Evolutionary conservation across 352 stramenopile genomes (phyloP).

Genomic region (Globisporangium cylindrosporum): DNA sequence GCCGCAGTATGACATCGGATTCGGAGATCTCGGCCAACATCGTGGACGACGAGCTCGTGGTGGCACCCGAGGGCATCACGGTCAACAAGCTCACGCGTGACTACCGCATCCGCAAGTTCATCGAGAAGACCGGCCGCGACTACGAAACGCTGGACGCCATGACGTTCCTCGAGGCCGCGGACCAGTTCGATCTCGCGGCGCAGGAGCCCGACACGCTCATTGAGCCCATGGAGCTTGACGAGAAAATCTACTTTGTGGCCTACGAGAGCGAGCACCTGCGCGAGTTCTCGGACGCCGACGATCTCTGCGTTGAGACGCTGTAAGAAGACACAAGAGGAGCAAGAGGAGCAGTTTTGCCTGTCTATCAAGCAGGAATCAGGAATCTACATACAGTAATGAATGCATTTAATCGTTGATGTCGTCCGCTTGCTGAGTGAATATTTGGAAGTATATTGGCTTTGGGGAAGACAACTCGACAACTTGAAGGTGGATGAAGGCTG

Average conservation of each 20-base stretch:
- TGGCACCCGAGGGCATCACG: slow-evolving; percentile 27
- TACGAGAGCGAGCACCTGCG: slow-evolving; percentile 17
- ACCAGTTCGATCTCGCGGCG: slow-evolving; percentile 29
- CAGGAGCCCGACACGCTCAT: slow-evolving; percentile 27
- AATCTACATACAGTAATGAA: too few species aligned
- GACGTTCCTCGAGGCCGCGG: slow-evolving; percentile 38
- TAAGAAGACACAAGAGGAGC: neutral
- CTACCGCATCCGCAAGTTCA: slow-evolving; percentile 60
- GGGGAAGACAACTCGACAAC: too few species aligned
- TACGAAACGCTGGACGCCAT: slow-evolving; percentile 39
- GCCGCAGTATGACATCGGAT: slow-evolving; percentile 57
- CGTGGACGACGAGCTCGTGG: slow-evolving; percentile 34
- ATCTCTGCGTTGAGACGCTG: slow-evolving; percentile 14
- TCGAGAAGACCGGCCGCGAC: slow-evolving; percentile 39
- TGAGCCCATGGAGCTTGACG: slow-evolving; percentile 23
- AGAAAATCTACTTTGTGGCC: slow-evolving; percentile 21
- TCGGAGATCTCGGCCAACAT: slow-evolving; percentile 52
- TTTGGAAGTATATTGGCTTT: too few species aligned
- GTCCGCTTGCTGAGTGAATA: too few species aligned
- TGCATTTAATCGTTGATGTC: too few species aligned
- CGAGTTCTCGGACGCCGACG: slow-evolving; percentile 19
- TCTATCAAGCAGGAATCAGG: neutral
- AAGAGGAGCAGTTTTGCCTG: neutral
- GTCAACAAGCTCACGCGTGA: slow-evolving; percentile 40
- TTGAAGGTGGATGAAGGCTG: too few species aligned